Conservation (phyloP, 345 rosid genomes). For the Linum trigynum region DNA sequence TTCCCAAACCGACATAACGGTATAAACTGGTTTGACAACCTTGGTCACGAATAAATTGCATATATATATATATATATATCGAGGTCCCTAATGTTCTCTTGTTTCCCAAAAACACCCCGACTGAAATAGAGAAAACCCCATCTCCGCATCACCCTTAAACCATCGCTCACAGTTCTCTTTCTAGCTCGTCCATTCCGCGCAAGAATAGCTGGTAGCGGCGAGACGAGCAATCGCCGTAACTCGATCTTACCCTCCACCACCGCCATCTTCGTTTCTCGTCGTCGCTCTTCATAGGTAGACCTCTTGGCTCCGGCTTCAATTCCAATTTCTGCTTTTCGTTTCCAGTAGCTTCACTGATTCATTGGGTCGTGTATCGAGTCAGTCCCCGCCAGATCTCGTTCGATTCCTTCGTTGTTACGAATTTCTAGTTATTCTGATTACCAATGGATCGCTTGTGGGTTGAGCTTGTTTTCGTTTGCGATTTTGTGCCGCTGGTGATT, state of each 20-base stretch:
- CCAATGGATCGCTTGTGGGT: background rate
- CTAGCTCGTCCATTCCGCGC: background rate
- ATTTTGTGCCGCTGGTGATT: background rate
- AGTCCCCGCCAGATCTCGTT: background rate
- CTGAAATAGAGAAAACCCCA: background rate
- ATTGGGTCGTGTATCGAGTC: background rate
- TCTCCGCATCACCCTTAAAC: background rate
- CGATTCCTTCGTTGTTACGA: background rate
- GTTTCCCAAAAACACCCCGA: too few relatives aligned
- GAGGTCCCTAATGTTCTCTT: too few relatives aligned
- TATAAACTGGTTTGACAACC: too few relatives aligned
- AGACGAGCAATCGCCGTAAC: background rate
- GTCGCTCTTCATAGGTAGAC: background rate
- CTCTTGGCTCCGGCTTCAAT: background rate
- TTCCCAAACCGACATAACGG: too few relatives aligned
- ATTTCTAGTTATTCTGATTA: too few relatives aligned
- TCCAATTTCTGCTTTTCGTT: background rate
- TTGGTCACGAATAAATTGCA: too few relatives aligned
- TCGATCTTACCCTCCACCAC: background rate
- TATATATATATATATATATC: too few relatives aligned
- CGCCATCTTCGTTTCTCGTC: background rate
- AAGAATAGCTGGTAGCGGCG: background rate
- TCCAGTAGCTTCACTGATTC: background rate
- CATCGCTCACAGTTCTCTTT: background rate
- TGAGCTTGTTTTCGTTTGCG: background rate